Base-by-base conservation (phyloP, 202 grass and related monocot species). In the Dendrocalamus latiflorus region DNA sequence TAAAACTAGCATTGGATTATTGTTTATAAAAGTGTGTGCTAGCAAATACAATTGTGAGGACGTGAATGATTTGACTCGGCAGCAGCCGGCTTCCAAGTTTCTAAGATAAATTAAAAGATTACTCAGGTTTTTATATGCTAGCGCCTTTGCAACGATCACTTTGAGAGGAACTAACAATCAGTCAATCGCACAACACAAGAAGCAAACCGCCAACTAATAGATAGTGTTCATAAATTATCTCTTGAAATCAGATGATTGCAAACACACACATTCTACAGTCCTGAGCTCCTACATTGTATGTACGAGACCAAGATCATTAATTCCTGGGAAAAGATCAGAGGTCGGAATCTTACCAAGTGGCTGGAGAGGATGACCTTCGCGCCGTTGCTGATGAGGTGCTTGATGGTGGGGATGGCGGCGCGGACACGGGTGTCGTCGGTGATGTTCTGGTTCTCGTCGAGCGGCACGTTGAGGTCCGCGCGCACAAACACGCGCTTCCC, bases 331-430 rank as follows among this genome's bases (percentile, higher is more conserved):
- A 63, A 45, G 34, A 58, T n/a, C 26, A 9, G 70, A 61, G 50
- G 14, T 6, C 11, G 75, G 79, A 69, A 26, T 64, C 87, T 87
- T 75, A 98, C 95, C 90, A 98, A 56, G 83, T 98, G 95, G 69
- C 95, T 98, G n/a, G 91, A 85, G 67, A 98, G 95, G 82, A 98
- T 89, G 89, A 98, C 91, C 81, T 91, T 98, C 76, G 95, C 95
- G 41, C 95, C 95, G 12, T 95, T 93, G 73, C 55, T 64, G 6
- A 95, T 86, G 50, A 98, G 85, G 85, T 95, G 70, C 74, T 95
- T 85, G 89, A 98, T 98, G 69, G 93, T 98, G 55, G 95, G 95
- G 76, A 98, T 79, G 15, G 95, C 93, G 56, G 93, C 95, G 57
- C 95, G 89, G 90, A 98, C 77, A 65, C 95, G 90, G 12, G 95